These are phyloP conservation scores for Vitis rupestris DNA, from an alignment of 164 flowering plant species.

Conservation along the genomic window DNA sequence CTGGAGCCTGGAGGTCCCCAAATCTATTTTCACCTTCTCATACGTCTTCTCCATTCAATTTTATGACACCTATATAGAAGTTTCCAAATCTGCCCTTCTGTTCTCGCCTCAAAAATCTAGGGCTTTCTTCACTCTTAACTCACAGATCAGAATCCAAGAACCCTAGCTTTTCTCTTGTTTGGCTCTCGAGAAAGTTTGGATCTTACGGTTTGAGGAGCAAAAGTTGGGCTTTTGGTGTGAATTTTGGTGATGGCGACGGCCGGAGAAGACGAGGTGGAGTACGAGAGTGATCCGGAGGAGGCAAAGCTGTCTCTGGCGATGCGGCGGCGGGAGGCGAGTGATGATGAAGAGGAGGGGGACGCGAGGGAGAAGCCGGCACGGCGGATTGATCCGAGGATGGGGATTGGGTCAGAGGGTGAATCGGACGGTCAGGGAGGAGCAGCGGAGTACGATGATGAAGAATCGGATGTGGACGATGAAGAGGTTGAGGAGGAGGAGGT, in stretches of 20 bases:
- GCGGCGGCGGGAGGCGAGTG: conserved; percentile 90
- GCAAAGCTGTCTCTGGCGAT: conserved; percentile 59
- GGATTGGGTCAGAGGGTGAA: conserved; percentile 60
- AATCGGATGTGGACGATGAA: conserved; percentile 24
- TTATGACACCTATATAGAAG: not conserved
- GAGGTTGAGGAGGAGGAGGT: conserved; percentile 28
- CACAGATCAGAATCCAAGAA: not conserved
- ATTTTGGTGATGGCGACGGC: conserved; percentile 26
- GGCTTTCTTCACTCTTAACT: not conserved
- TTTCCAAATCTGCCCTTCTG: not conserved
- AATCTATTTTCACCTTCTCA: not conserved
- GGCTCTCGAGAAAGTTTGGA: not conserved
- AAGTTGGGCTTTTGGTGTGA: not conserved
- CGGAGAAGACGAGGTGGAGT: conserved; percentile 58
- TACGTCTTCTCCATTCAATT: not conserved
- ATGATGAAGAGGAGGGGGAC: conserved; percentile 72
- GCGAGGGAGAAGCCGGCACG: conserved; percentile 20
- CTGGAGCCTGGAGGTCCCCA: no score
- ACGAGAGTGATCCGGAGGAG: conserved; percentile 97
- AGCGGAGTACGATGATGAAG: conserved; percentile 62
- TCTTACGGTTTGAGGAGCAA: not conserved
- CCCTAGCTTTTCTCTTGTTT: not conserved
- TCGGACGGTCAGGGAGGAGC: conserved; percentile 85
- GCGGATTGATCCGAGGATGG: conserved; percentile 32
- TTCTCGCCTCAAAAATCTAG: not conserved